Evolutionary conservation across 1,284 basidiomycete species (phyloP).

Genomic region (Somion occarium): DNA sequence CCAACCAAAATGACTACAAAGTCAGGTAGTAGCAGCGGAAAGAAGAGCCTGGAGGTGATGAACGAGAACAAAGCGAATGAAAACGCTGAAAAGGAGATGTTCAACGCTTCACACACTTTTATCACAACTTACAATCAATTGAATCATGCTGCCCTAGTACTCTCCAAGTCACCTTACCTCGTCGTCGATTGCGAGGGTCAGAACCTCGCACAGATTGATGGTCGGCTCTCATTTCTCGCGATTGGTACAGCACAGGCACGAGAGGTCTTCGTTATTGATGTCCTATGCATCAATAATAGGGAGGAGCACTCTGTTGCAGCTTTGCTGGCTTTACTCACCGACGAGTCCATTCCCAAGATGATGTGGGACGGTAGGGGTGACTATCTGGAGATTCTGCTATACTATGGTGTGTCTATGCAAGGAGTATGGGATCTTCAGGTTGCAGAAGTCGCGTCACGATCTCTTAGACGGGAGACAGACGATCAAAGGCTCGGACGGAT

Average conservation of each 20-base stretch:
- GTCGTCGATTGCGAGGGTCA: constrained; percentile 5
- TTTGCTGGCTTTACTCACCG: neutral
- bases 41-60: too few species aligned
- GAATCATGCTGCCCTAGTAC: neutral
- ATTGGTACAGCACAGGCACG: constrained; percentile 1
- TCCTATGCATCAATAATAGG: neutral
- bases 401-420: neutral
- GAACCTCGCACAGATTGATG: neutral
- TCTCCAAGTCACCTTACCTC: constrained; percentile 1
- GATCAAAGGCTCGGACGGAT: neutral
- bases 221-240: constrained; percentile 3
- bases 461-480: neutral
- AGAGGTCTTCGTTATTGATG: constrained; percentile 4
- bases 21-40: too few species aligned
- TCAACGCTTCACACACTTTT: constrained; percentile 1
- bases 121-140: constrained; percentile 5
- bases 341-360: constrained; percentile 1
- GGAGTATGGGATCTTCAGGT: constrained; percentile 5
- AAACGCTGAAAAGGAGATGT: neutral
- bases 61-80: too few species aligned
- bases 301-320: neutral
- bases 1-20: too few species aligned
- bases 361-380: constrained; percentile 5
- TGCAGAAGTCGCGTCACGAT: neutral
- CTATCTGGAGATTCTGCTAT: neutral